A percentile compares a stretch with the other conserved stretches of the same genome.
Conservation (phyloP, 805 yeast genomes). For the Pichia phayaonensis region DNA sequence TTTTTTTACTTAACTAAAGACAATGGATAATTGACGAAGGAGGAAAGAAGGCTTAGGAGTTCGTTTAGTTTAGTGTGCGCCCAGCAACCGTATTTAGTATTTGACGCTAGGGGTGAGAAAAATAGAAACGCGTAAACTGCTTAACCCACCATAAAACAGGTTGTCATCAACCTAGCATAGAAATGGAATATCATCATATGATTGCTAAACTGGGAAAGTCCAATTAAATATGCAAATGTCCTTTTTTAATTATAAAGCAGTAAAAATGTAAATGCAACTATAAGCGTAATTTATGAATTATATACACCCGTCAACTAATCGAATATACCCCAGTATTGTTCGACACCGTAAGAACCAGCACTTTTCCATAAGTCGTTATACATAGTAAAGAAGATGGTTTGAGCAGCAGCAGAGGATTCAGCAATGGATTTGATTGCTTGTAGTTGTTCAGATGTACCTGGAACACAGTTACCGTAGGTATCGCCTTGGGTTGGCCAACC, state of each 20-base stretch:
- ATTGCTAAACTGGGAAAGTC: too few relatives aligned
- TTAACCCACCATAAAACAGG: too few relatives aligned
- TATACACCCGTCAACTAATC: background rate
- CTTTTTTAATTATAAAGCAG: background rate
- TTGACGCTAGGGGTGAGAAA: too few relatives aligned
- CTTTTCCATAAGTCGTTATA: slow-evolving; percentile 59
- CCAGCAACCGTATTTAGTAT: too few relatives aligned
- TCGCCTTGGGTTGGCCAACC: slow-evolving; percentile 67
- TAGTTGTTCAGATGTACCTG: slow-evolving; percentile 45
- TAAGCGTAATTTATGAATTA: background rate
- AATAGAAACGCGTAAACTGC: too few relatives aligned
- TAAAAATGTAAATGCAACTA: background rate
- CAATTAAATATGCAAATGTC: background rate
- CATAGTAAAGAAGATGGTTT: slow-evolving; percentile 51
- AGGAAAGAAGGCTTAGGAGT: background rate
- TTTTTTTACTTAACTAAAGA: too few relatives aligned
- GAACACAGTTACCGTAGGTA: slow-evolving; percentile 44
- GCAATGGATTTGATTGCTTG: slow-evolving; percentile 45
- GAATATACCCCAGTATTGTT: slow-evolving; percentile 54
- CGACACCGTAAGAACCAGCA: slow-evolving; percentile 49
- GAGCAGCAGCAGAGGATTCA: slow-evolving; percentile 34
- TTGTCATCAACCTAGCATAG: too few relatives aligned
- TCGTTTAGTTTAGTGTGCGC: too few relatives aligned
- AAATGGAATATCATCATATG: too few relatives aligned
- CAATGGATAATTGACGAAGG: too few relatives aligned